Base-by-base conservation (phyloP, 345 rosid species). In the Corchorus olitorius region DNA sequence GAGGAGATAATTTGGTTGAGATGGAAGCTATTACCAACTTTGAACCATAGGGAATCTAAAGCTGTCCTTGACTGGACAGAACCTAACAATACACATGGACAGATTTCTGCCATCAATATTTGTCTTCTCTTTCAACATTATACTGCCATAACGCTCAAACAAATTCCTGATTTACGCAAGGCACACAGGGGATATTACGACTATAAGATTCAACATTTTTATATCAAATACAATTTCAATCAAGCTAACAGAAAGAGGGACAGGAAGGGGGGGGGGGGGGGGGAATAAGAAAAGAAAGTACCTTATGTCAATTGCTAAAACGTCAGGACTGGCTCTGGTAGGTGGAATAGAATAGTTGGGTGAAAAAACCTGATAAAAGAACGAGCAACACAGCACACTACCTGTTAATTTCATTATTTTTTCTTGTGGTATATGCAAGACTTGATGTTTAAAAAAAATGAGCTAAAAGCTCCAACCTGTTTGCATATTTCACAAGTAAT, bases 401-500 rank as follows among this genome's bases (percentile, higher is more conserved):
- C 10, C 5, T 14, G 60, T 50, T 64, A 37, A 62, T n/a, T 19
- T 4, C 63, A 48, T 65, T 22, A 15, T 70, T 75, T 61, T 68
- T 35, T 11, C 39, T 16, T 55, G 35, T 48, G 19, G 2, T 39
- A 4, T 11, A 59, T 49, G 27, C 53, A 48, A 11, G n/a, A 45
- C 4, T 34, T n/a, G 1, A 34, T 33, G 6, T 33, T 43, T 68
- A 22, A 67, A 46, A 48, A 39, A 37, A 14, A 20, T 1, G 53
- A 17, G 37, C 17, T 41, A 64, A 45, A 2, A 68, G 12, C 34
- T 53, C 76, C 54, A 62, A 87, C 94, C 88, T 90, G 86, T 74
- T 74, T 83, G 84, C 94, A 90, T 63, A 90, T 88, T 79, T 90
- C 94, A 33, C 94, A 90, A 58, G 86, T 88, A 6, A 84, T 84